A percentile compares a stretch with the other conserved stretches of the same genome.
Evolutionary conservation across 495 filamentous ascomycete genomes (phyloP).

Genomic region (Xylona heveae): DNA sequence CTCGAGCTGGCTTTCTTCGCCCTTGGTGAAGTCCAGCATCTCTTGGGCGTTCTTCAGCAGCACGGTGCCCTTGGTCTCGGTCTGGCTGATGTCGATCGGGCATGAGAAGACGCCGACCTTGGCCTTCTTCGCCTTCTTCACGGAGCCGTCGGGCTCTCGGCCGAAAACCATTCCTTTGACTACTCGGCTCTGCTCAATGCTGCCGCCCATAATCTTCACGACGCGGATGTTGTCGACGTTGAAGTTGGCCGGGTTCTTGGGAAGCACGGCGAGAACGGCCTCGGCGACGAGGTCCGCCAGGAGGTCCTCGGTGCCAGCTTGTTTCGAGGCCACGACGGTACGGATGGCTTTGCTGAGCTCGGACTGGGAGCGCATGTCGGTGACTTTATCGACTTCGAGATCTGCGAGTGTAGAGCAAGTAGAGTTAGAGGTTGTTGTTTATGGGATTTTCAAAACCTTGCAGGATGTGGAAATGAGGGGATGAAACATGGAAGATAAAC

Average conservation of each 20-base stretch:
- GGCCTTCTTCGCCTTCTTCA: constrained; percentile 80
- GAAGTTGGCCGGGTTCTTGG: constrained; percentile 95
- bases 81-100: constrained; percentile 87
- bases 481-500: not conserved
- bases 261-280: constrained; percentile 81
- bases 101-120: constrained; percentile 96
- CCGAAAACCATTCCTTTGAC: constrained; percentile 98
- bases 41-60: constrained; percentile 92
- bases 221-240: constrained; percentile 99
- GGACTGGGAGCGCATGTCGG: constrained; percentile 51
- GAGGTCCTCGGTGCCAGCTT: constrained; percentile 76
- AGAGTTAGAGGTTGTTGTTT: constrained; percentile 1
- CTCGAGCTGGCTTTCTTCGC: constrained; percentile 85
- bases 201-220: constrained; percentile 99
- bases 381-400: constrained; percentile 75
- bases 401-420: too few relatives aligned
- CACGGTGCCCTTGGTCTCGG: constrained; percentile 99
- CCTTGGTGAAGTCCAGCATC: constrained; percentile 95
- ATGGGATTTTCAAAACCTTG: too few relatives aligned
- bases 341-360: constrained; percentile 91
- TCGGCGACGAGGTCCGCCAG: constrained; percentile 76
- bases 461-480: too few relatives aligned
- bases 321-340: constrained; percentile 91
- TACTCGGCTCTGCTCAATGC: constrained; percentile 76
- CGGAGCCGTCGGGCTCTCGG: constrained; percentile 67